These are phyloP conservation scores for Rhizophlyctis rosea DNA, from an alignment of 192 early-diverging fungal genomes.

Conservation along the genomic window DNA sequence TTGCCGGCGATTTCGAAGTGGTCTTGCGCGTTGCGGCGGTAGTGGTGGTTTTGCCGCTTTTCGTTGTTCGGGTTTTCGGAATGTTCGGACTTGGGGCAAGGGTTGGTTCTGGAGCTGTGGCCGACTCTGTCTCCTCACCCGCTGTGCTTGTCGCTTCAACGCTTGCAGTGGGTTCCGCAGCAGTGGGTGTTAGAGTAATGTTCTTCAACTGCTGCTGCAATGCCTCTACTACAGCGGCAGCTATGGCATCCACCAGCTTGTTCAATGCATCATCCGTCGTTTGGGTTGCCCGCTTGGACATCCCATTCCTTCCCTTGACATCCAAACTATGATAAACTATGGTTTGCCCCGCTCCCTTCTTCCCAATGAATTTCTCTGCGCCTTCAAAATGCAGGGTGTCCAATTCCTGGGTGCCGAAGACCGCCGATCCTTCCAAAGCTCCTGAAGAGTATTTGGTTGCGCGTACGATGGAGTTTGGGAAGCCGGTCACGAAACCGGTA, in stretches of 20 bases:
- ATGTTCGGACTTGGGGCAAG: too few relatives aligned
- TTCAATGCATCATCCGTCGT: not conserved
- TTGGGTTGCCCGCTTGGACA: not conserved
- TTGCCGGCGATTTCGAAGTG: too few relatives aligned
- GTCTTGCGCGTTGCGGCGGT: too few relatives aligned
- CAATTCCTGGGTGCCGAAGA: not conserved
- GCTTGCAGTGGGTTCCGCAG: too few relatives aligned
- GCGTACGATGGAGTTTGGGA: not conserved
- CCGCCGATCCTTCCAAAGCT: not conserved
- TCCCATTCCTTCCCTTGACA: not conserved
- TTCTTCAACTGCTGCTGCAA: too few relatives aligned
- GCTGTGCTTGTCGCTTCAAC: too few relatives aligned
- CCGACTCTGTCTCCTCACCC: too few relatives aligned
- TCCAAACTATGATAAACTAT: not conserved
- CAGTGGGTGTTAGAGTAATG: too few relatives aligned
- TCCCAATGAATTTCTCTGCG: not conserved
- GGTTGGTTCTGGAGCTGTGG: too few relatives aligned
- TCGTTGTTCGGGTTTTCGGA: too few relatives aligned
- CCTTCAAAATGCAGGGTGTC: not conserved
- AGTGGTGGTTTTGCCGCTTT: too few relatives aligned
- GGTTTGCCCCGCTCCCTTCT: not conserved
- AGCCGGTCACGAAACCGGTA: not conserved
- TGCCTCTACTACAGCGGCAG: too few relatives aligned
- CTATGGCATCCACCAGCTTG: not conserved
- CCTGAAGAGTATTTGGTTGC: not conserved